A percentile compares a stretch with the other conserved stretches of the same genome.
These are phyloP conservation scores for Cordyceps javanica DNA, from an alignment of 2,329 filamentous ascomycete genomes.

Conservation along the genomic window DNA sequence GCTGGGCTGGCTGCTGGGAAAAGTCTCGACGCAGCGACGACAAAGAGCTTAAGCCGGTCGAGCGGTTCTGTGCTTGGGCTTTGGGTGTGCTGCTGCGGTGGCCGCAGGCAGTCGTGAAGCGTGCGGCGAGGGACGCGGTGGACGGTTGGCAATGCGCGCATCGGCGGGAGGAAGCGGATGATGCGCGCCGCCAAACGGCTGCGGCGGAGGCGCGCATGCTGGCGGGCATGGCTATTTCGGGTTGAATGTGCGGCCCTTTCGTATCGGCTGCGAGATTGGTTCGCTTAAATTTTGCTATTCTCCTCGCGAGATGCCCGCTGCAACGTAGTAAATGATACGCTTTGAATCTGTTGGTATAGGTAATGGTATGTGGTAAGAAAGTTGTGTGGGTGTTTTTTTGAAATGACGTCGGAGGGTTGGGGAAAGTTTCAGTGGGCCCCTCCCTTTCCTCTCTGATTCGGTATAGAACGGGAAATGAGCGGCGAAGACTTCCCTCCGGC, in stretches of 20 bases:
- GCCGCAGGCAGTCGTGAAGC: neutral
- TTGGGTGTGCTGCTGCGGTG: neutral
- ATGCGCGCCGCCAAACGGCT: neutral
- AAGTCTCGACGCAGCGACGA: neutral
- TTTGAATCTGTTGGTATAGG: too few relatives aligned
- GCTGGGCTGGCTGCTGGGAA: conserved; percentile 12
- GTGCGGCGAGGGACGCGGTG: neutral
- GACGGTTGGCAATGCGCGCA: neutral
- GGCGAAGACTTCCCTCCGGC: conserved; percentile 5
- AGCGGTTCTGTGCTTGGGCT: neutral
- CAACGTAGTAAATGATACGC: too few relatives aligned
- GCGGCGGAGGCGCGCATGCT: neutral
- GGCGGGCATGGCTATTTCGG: neutral
- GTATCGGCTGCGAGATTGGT: too few relatives aligned
- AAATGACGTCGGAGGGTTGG: neutral
- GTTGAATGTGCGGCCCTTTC: too few relatives aligned
- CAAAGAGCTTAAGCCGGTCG: neutral
- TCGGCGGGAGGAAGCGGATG: neutral
- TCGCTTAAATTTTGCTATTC: neutral
- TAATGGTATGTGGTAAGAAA: too few relatives aligned
- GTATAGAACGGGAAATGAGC: neutral
- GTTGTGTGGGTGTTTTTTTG: neutral
- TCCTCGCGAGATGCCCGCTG: neutral
- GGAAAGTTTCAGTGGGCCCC: neutral
- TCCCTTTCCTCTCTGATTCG: neutral